Evolutionary conservation across 768 basidiomycete genomes (phyloP).

Genomic region (Flagelloscypha sp.): DNA sequence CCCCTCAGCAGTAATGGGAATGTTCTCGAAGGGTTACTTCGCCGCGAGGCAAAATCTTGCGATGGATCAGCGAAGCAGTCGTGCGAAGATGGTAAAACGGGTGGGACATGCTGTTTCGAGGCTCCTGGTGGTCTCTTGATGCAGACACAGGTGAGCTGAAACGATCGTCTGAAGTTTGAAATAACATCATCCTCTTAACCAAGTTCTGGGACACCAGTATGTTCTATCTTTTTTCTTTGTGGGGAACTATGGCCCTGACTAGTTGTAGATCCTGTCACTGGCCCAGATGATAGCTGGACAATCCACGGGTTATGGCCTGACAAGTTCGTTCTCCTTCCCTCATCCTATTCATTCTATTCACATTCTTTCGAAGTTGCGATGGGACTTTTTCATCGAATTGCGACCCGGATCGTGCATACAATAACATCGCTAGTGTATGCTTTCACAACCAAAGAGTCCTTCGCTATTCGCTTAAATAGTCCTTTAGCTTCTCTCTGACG

Average conservation of each 20-base stretch:
- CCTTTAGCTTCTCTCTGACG: conserved; percentile 30
- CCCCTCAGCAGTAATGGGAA: too few relatives aligned
- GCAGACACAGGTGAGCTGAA: too few relatives aligned
- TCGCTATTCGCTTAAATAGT: background rate
- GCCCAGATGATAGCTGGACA: conserved; percentile 45
- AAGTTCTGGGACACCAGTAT: conserved; percentile 50
- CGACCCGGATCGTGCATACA: conserved; percentile 37
- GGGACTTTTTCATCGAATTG: conserved; percentile 32
- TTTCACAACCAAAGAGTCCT: too few relatives aligned
- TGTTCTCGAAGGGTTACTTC: too few relatives aligned
- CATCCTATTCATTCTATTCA: conserved; percentile 30
- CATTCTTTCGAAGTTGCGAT: conserved; percentile 39
- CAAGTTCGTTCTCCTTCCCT: conserved; percentile 28
- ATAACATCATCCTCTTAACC: too few relatives aligned
- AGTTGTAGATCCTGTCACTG: conserved; percentile 31
- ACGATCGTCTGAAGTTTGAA: too few relatives aligned
- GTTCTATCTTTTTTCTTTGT: too few relatives aligned
- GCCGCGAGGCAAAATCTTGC: too few relatives aligned
- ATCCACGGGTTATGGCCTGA: conserved; percentile 51
- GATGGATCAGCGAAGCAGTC: too few relatives aligned
- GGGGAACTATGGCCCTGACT: too few relatives aligned
- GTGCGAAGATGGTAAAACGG: too few relatives aligned
- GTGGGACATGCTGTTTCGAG: conserved; percentile 45
- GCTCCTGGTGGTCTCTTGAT: conserved; percentile 38
- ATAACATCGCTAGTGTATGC: conserved; percentile 30